Evolutionary conservation across 768 basidiomycete genomes (phyloP), one percentile per base, ranked within the genome.

Genomic region (Suillus variegatus): DNA sequence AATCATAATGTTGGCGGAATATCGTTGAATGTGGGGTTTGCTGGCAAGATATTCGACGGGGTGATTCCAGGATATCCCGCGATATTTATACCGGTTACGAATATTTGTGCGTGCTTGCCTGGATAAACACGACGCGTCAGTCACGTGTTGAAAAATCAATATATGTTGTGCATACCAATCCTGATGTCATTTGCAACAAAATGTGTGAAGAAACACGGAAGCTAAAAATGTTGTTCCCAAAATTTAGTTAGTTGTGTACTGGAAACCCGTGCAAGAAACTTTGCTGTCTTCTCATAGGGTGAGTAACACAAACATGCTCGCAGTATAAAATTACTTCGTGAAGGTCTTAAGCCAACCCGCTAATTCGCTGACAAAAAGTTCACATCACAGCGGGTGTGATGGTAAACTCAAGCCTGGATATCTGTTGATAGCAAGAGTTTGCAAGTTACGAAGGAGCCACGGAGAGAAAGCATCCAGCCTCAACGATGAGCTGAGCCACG

Each of bases 361-460:
- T 12, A 16, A 69, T 22, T 46, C 20, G 40, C 54, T 10, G 0
- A n/a, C 22, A 4, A 28, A 22, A 69, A 32, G n/a, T 6, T 20
- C 5, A 10, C 12, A 6, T 4, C 32, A 51, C 69, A 71, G 1
- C 10, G 14, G 14, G 2, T 1, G 14, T 57, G 38, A 40, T 61
- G 28, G 64, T 20, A 47, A 13, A 49, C 44, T 9, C 47, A 67
- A 60, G 13, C 28, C 16, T 4, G 8, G 18, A 16, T 16, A 54
- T 10, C 28, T 20, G 5, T 56, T 54, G 36, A 28, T 22, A 28
- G 61, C 62, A 54, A 76, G 25, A n/a, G 8, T 13, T n/a, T 63
- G 49, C 44, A 77, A 66, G 47, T 74, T 69, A 46, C 60, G 70
- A 44, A 76, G 61, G 7, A 76, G 60, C 73, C 72, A 69, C 0